phyloP scores from a whole-genome alignment of 371 early-diverging fungal species.

The Syncephalastrum contaminatum region DNA sequence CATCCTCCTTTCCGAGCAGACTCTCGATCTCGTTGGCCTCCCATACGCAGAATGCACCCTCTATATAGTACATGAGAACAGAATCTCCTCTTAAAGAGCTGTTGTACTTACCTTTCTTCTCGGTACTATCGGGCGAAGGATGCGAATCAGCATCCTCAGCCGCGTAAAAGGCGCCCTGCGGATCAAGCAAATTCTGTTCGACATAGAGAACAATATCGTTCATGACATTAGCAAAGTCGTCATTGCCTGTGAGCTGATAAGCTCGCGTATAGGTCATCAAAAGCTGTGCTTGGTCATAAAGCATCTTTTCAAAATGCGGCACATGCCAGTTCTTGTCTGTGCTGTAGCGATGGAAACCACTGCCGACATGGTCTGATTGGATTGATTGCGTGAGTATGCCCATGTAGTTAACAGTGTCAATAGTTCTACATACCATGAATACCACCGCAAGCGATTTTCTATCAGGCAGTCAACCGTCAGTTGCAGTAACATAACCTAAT shows the following conservation, averaged over 20 bases:
- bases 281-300: slow-evolving; percentile 73
- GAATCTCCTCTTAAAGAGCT: background rate
- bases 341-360: slow-evolving; percentile 60
- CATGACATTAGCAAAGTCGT: slow-evolving; percentile 41
- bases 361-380: slow-evolving; percentile 56
- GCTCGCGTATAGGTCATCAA: slow-evolving; percentile 46
- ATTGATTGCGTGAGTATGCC: background rate
- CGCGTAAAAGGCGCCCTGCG: slow-evolving; percentile 64
- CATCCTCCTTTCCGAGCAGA: slow-evolving; percentile 34
- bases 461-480: background rate
- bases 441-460: slow-evolving; percentile 58
- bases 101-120: slow-evolving; percentile 38
- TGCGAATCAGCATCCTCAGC: slow-evolving; percentile 74
- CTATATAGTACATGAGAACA: slow-evolving; percentile 14
- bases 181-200: slow-evolving; percentile 43
- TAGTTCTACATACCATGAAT: slow-evolving; percentile 57
- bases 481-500: background rate
- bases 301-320: slow-evolving; percentile 68
- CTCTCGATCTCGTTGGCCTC: slow-evolving; percentile 43
- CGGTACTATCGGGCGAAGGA: slow-evolving; percentile 20
- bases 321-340: slow-evolving; percentile 49
- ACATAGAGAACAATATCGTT: slow-evolving; percentile 61
- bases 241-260: slow-evolving; percentile 49
- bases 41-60: slow-evolving; percentile 77
- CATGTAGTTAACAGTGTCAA: too few relatives aligned